Percentiles rank a stretch among this genome's conserved stretches.
phyloP scores from a whole-genome alignment of 2,329 filamentous ascomycete species.

The Colletotrichum tropicicola region DNA sequence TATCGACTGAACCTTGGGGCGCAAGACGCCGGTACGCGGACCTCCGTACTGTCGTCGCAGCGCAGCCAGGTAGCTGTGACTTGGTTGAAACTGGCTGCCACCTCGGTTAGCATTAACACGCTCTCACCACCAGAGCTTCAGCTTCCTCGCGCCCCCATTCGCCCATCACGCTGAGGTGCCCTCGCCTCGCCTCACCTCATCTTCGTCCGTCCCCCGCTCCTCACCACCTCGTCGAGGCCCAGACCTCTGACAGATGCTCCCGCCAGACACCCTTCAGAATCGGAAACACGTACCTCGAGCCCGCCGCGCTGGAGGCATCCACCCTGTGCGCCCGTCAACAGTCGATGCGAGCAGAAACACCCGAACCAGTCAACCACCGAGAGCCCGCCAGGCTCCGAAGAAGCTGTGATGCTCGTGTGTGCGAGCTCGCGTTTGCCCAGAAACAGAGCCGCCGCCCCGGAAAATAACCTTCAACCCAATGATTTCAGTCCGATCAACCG shows the following conservation, averaged over 20 bases:
- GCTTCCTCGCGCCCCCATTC: constrained; percentile 16
- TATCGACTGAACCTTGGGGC: neutral
- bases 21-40: constrained; percentile 3
- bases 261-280: neutral
- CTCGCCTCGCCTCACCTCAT: constrained; percentile 15
- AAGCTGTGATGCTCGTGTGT: neutral
- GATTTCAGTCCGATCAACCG: constrained; percentile 7
- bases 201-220: neutral
- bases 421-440: neutral
- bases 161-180: no score
- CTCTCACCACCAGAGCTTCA: constrained; percentile 1
- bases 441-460: constrained; percentile 13
- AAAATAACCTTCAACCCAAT: neutral
- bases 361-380: neutral
- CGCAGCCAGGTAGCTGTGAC: constrained; percentile 12
- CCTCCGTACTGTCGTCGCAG: neutral
- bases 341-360: constrained; percentile 21
- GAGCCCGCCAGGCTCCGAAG: neutral
- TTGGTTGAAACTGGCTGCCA: constrained; percentile 18
- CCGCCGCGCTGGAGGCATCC: constrained; percentile 1
- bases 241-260: neutral
- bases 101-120: constrained; percentile 8
- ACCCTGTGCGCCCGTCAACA: constrained; percentile 1
- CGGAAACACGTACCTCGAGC: constrained; percentile 13
- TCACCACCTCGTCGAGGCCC: neutral